Base-by-base conservation (phyloP, 2,329 filamentous ascomycete genomes). In the Colletotrichum magnum region DNA sequence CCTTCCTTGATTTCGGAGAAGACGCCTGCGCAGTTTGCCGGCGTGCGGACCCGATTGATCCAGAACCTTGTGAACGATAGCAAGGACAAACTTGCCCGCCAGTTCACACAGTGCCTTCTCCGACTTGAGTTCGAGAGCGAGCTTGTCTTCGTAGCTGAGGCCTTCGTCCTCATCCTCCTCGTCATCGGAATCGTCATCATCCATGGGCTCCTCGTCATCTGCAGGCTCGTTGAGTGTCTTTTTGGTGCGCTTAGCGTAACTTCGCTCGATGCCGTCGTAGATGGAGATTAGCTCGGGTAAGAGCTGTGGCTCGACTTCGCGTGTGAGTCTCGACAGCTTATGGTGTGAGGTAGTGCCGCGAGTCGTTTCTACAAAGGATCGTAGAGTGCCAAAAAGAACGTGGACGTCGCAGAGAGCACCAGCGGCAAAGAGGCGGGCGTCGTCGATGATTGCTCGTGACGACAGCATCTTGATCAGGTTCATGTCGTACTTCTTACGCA, bases 21-120 rank as follows among this genome's bases (percentile, higher is more conserved):
- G 84, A 21, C 94, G 88, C 74, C 89, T 88, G 71, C 89, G 88
- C 43, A 97, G 86, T 76, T 88, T 89, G 36, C 89, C 90, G 9
- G 87, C 87, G 36, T 88, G 82, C 12, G 87, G 81, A 6, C 88
- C 89, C 1, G 83, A 84, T 50, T 85, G 82, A 76, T 97, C 94
- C 58, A 98, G 84, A 48, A 94, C 89, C 61, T 90, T 90, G 21
- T 91, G 93, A 10, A 93, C 85, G 24, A 97, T 90, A 13, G 92
- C 92, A 50, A 97, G 88, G 45, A 98, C 93, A 51, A 97, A 89
- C 77, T 96, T 97, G 71, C 90, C 92, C 0, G 95, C 91, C 28
- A 98, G 85, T 74, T 95, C 92, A 79, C 95, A 98, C 1, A 98
- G 87, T 21, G 91, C 89, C 77, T 95, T 92, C 80, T 98, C 96